Evolutionary conservation across 805 yeast species (phyloP).

Genomic region (Saturnispora dispora): DNA sequence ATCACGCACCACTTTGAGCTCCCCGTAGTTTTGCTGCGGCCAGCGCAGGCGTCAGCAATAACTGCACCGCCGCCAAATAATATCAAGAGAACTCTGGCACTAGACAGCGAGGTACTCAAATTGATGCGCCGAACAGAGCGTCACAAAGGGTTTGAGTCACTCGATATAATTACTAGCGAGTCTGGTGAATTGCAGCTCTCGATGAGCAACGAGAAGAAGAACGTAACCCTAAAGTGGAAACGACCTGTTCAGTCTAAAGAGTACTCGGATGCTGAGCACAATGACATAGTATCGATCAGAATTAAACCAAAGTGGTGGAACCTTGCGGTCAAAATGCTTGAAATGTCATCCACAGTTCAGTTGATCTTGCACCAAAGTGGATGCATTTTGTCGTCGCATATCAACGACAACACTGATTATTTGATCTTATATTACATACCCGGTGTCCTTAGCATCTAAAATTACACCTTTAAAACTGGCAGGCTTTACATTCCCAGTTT

Average conservation of each 20-base stretch:
- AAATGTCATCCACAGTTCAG: conserved; percentile 51
- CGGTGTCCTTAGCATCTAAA: conserved; percentile 10
- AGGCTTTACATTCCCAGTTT: too few species aligned
- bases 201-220: conserved; percentile 46
- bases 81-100: background rate
- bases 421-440: conserved; percentile 54
- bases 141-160: conserved; percentile 43
- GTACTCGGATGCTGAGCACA: conserved; percentile 15
- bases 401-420: conserved; percentile 56
- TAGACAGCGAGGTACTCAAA: conserved; percentile 26
- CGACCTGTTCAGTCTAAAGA: conserved; percentile 23
- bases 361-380: conserved; percentile 43
- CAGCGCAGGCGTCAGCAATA: conserved; percentile 34
- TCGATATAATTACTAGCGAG: conserved; percentile 39
- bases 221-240: conserved; percentile 53
- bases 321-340: conserved; percentile 51
- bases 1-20: conserved; percentile 60
- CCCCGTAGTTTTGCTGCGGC: conserved; percentile 57
- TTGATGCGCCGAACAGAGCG: conserved; percentile 58
- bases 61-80: background rate
- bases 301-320: conserved; percentile 61
- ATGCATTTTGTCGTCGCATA: conserved; percentile 55
- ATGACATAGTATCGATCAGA: conserved; percentile 17
- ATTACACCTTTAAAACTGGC: too few species aligned
- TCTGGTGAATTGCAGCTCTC: conserved; percentile 42